Evolutionary conservation across 768 basidiomycete genomes (phyloP).

Genomic region (Symmetrospora coprosmae): DNA sequence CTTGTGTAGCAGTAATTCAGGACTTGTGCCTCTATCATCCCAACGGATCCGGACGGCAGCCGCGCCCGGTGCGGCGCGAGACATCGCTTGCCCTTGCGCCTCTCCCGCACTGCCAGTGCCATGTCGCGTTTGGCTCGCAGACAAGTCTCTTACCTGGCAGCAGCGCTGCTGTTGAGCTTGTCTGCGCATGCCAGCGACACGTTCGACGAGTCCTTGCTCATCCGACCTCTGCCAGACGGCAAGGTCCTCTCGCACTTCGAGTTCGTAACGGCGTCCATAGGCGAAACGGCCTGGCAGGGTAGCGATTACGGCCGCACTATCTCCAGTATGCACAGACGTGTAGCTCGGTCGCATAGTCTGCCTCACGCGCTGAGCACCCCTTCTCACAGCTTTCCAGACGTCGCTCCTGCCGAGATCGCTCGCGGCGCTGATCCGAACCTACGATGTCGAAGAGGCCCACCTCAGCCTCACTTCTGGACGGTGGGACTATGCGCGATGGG

Average conservation of each 20-base stretch:
- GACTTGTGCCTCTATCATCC: no score
- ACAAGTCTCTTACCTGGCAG: no score
- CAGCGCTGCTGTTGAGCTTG: no score
- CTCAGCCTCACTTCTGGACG: slow-evolving; percentile 79
- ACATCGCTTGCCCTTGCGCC: no score
- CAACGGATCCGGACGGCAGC: no score
- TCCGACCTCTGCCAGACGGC: slow-evolving; percentile 62
- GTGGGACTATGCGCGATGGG: slow-evolving; percentile 79
- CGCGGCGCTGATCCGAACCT: slow-evolving; percentile 70
- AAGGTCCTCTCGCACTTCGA: slow-evolving; percentile 66
- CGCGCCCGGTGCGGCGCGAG: no score
- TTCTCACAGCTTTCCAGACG: slow-evolving; percentile 51
- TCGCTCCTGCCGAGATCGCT: slow-evolving; percentile 71
- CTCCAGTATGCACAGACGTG: no score
- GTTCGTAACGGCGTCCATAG: slow-evolving; percentile 48
- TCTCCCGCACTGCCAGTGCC: no score
- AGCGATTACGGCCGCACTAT: no score
- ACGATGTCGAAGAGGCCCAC: slow-evolving; percentile 74
- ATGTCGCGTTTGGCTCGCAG: no score
- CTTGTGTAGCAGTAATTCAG: no score
- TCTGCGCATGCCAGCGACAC: no score
- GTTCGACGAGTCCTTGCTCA: slow-evolving; percentile 45
- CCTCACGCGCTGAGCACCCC: slow-evolving; percentile 32
- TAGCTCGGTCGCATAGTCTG: neutral
- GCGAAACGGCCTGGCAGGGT: slow-evolving; percentile 16